Evolutionary conservation across 192 early-diverging fungal species (phyloP).

Genomic region (Rhizoclosmatium sp.): DNA sequence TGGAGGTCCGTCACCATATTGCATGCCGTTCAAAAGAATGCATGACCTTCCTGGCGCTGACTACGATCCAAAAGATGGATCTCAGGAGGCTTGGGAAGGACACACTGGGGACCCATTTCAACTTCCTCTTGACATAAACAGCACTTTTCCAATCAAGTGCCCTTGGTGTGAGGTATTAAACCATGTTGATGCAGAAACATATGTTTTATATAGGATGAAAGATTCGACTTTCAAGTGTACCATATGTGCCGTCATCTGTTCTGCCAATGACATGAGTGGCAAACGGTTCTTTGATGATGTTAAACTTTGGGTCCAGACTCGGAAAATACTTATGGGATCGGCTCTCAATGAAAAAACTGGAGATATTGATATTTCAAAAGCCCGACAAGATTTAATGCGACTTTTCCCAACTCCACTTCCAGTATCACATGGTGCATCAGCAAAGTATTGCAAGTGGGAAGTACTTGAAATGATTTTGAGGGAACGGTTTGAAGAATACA

Average conservation of each 20-base stretch:
- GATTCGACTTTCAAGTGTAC: constrained; percentile 39
- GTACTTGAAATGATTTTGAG: too few species aligned
- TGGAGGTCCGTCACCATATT: constrained; percentile 48
- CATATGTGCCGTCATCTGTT: constrained; percentile 23
- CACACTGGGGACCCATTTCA: constrained; percentile 43
- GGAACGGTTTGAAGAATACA: too few species aligned
- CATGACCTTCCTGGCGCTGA: constrained; percentile 48
- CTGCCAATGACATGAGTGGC: constrained; percentile 32
- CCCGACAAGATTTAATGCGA: constrained; percentile 19
- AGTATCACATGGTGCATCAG: too few species aligned
- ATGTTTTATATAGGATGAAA: constrained; percentile 47
- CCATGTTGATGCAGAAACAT: constrained; percentile 31
- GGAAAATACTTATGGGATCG: too few species aligned
- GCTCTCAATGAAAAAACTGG: constrained; percentile 29
- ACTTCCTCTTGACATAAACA: not conserved
- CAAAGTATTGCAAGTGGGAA: too few species aligned
- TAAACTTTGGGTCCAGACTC: not conserved
- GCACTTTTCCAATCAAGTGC: constrained; percentile 41
- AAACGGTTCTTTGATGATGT: constrained; percentile 43
- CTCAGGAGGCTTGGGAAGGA: constrained; percentile 46
- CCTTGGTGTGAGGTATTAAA: constrained; percentile 28
- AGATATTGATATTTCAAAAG: constrained; percentile 15
- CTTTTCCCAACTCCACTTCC: too few species aligned
- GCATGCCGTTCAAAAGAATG: constrained; percentile 59
- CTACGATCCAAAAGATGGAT: constrained; percentile 46